Evolutionary conservation across 1,284 basidiomycete species (phyloP).

Genomic region (Trametes hirsuta): DNA sequence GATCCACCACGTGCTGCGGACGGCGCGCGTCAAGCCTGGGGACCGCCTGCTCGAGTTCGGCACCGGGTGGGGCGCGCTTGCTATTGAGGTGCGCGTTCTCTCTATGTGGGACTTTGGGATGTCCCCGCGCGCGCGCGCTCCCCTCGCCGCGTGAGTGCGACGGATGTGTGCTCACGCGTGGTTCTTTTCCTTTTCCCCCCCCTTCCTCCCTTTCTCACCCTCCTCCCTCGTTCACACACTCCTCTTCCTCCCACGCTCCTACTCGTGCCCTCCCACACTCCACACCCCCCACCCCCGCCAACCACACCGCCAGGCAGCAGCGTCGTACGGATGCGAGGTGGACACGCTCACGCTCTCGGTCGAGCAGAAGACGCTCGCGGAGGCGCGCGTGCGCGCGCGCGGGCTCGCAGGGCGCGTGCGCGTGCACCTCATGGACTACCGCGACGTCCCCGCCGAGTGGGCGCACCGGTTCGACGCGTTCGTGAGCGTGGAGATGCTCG

Average conservation of each 20-base stretch:
- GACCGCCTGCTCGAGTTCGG: constrained; percentile 88
- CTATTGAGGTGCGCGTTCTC: constrained; percentile 71
- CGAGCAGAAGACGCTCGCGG: constrained; percentile 86
- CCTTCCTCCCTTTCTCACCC: background rate
- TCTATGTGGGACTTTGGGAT: constrained; percentile 14
- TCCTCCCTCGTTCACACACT: background rate
- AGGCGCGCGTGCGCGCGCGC: constrained; percentile 75
- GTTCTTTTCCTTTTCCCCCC: constrained; percentile 9
- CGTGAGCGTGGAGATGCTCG: constrained; percentile 91
- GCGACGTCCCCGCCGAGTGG: constrained; percentile 76
- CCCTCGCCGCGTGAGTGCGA: background rate
- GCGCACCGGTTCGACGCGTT: constrained; percentile 86
- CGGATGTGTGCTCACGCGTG: background rate
- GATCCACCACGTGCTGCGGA: constrained; percentile 75
- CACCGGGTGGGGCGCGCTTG: constrained; percentile 90
- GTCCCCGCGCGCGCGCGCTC: background rate
- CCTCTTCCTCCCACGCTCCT: too few relatives aligned
- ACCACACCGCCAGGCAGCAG: constrained; percentile 54
- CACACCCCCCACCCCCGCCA: too few relatives aligned
- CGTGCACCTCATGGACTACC: constrained; percentile 89
- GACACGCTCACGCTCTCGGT: constrained; percentile 87
- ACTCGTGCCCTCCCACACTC: too few relatives aligned
- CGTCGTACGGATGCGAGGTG: constrained; percentile 75
- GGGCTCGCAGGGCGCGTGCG: constrained; percentile 74
- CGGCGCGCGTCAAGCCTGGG: constrained; percentile 76